A percentile compares a stretch with the other conserved stretches of the same genome.
These are phyloP conservation scores for Corymbia maculata DNA, from an alignment of 345 rosid genomes.

Conservation along the genomic window DNA sequence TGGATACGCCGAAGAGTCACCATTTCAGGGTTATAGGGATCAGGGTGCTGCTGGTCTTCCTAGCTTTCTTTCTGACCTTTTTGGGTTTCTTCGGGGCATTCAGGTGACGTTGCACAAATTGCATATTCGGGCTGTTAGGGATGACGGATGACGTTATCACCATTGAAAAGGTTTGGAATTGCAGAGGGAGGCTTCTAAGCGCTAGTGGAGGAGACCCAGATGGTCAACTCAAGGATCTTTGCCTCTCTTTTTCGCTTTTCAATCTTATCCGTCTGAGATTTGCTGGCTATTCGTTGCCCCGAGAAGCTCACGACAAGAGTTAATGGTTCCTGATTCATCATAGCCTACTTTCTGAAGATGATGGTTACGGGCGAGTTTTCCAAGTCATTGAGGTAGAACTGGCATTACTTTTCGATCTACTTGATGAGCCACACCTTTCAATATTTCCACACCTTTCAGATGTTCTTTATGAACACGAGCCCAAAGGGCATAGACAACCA, in stretches of 20 bases:
- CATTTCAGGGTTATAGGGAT: accelerated
- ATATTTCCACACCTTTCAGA: not conserved
- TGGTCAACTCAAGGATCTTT: not conserved
- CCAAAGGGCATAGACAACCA: not conserved
- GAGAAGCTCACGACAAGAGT: not conserved
- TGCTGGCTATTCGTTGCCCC: not conserved
- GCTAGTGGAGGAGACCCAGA: no score
- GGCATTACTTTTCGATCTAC: not conserved
- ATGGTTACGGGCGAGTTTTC: not conserved
- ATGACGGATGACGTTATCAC: not conserved
- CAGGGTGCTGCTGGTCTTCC: not conserved
- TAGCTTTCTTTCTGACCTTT: not conserved
- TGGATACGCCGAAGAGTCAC: not conserved
- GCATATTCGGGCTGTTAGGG: accelerated
- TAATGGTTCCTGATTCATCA: not conserved
- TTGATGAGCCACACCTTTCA: no score
- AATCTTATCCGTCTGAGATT: not conserved
- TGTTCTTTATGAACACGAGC: not conserved
- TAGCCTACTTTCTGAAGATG: accelerated
- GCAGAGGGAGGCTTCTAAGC: no score
- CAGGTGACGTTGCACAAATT: not conserved
- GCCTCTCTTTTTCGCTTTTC: not conserved
- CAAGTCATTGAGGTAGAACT: not conserved
- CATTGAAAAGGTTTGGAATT: no score
- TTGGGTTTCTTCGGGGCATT: not conserved